Base-by-base conservation (phyloP, 352 stramenopile genomes). In the Globisporangium acanthophoron region DNA sequence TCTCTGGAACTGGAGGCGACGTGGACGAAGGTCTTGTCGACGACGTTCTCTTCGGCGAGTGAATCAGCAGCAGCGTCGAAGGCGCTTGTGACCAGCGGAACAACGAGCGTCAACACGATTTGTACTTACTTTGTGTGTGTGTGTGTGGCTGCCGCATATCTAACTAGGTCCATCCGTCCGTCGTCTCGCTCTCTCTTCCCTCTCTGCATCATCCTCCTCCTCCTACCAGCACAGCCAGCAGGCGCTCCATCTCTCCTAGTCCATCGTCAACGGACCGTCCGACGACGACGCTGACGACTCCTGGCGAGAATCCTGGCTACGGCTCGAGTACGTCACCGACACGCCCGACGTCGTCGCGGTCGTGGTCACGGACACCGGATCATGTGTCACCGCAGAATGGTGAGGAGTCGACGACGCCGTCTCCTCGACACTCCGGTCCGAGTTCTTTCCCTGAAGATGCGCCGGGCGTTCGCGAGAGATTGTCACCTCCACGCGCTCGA, bases 401-500 rank as follows among this genome's bases (percentile, higher is more conserved):
- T 24, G 33, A 15, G 9, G 40, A 5, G 11, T 16, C 3, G 48
- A 31, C 52, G 67, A 61, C 13, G 66, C 57, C 7, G 61, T 48
- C 43, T 48, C 56, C 4, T 79, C 70, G 7, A 76, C 66, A 9
- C 44, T 48, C 27, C 64, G 68, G 45, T 65, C 68, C 33, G 69
- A 81, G 24, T 53, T 68, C 3, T 67, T 61, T 11, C 58, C 50
- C 44, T 72, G 70, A 50, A 85, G 69, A 6, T 76, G 58, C 6
- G 70, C 65, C 9, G 80, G 78, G 5, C 76, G 76, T 46, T 87
- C 77, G n/a, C 82, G 74, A 0, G 78, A 87, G 48, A 93, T 93
- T 1, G 80, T 93, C 18, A 93, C 80, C 57, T 90, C 80, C 7
- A 93, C 78, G 31, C 80, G 77, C 54, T 89, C 79, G 59, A 90